A percentile compares a stretch with the other conserved stretches of the same genome.
phyloP scores from a whole-genome alignment of 202 grass and related monocot genomes.

The Setaria viridis region DNA sequence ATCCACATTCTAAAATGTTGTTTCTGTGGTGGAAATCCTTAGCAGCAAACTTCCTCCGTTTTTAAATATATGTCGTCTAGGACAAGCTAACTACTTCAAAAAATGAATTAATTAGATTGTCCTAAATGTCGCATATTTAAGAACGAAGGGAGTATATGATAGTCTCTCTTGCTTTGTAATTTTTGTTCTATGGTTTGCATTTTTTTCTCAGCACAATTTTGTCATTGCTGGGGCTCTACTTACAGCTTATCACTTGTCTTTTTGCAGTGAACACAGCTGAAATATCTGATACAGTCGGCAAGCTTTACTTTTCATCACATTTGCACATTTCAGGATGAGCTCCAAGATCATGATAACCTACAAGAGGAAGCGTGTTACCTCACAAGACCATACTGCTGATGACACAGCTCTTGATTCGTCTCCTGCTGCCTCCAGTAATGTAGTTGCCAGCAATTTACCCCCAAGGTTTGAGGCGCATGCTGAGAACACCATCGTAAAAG shows the following conservation, averaged over 20 bases:
- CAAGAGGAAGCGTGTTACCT: slow-evolving; percentile 60
- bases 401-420: slow-evolving; percentile 3
- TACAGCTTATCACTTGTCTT: slow-evolving; percentile 17
- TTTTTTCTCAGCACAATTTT: not conserved
- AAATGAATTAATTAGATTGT: too few relatives aligned
- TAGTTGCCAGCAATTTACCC: not conserved
- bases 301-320: not conserved
- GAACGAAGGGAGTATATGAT: not conserved
- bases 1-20: too few relatives aligned
- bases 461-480: not conserved
- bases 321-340: slow-evolving; percentile 45
- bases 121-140: too few relatives aligned
- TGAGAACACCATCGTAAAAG: not conserved
- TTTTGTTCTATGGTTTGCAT: not conserved
- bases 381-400: slow-evolving; percentile 17
- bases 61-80: too few relatives aligned
- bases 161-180: not conserved
- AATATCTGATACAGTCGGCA: not conserved
- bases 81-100: too few relatives aligned
- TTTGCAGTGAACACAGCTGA: slow-evolving; percentile 28
- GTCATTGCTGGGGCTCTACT: slow-evolving; percentile 23
- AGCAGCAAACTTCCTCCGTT: too few relatives aligned
- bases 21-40: too few relatives aligned
- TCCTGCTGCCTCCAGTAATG: slow-evolving; percentile 16
- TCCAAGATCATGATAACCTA: slow-evolving; percentile 53